Percentiles rank a stretch among this genome's conserved stretches.
Evolutionary conservation across 2,329 filamentous ascomycete genomes (phyloP).

Genomic region (Penicillium sp.): DNA sequence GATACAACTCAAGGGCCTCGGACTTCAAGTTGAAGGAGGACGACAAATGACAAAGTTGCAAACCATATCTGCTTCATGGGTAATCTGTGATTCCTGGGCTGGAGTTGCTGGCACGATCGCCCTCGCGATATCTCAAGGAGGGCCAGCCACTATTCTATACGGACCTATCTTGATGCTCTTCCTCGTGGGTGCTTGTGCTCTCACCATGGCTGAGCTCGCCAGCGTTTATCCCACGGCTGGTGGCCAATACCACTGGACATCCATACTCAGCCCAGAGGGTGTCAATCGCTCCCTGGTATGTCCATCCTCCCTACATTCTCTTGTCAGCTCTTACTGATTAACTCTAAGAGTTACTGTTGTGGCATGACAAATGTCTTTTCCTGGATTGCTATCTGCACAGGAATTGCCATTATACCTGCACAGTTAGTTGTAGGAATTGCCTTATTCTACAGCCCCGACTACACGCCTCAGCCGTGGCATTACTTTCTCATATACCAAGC

Average conservation of each 20-base stretch:
- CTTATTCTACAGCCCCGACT: background rate
- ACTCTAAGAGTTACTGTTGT: background rate
- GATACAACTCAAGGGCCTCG: background rate
- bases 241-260: slow-evolving; percentile 1
- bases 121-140: background rate
- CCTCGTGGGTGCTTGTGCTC: background rate
- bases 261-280: background rate
- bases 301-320: background rate
- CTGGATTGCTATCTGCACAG: background rate
- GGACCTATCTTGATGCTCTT: background rate
- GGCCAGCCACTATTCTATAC: background rate
- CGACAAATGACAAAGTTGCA: slow-evolving; percentile 17
- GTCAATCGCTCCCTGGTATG: background rate
- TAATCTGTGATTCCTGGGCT: slow-evolving; percentile 32
- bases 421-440: background rate
- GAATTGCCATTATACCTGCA: background rate
- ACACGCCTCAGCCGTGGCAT: background rate
- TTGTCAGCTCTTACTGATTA: background rate
- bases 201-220: background rate
- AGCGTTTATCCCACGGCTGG: background rate
- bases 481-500: background rate
- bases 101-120: slow-evolving; percentile 26
- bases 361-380: background rate
- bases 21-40: background rate
- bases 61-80: slow-evolving; percentile 26